Base-by-base conservation (phyloP, 306 rosid genomes). In the Medicago ruthenica region DNA sequence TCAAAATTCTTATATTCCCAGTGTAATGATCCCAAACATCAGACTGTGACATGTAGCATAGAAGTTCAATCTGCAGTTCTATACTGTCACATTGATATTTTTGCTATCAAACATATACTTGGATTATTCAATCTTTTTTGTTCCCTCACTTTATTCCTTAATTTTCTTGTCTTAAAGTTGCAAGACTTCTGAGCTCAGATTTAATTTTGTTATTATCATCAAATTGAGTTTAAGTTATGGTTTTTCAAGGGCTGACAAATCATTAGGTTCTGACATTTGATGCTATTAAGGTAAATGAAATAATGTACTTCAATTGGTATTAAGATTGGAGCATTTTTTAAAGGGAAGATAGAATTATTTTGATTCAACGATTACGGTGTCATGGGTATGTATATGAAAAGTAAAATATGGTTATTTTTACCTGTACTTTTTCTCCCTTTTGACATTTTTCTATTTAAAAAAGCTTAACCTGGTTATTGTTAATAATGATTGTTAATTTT, bases 1-100 rank as follows among this genome's bases (percentile, higher is more conserved):
- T 61, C 48, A 65, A 66, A 20, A 27, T 67, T 74, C 57, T 22
- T 58, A 16, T 74, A 48, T 74, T 13, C 76, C 70, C 53, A 24
- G 9, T 13, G 14, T 36, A 24, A 27, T 64, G 65, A 64, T 54
- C 68, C 57, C 4, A 21, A 53, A 60, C 60, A 61, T 63, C 22
- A 17, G 47, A 64, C 14, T 53, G 8, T 70, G 59, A 42, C 51
- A 79, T 31, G 18, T 79, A 36, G 15, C 69, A 51, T 24, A 9
- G 39, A 62, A 62, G 40, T 50, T 63, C 39, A 71, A 39, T 71
- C 16, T 71, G 17, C 48, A 39, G 45, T 39, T 79, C 14, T 70
- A 47, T 22, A 48, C 54, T n/a, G 36, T 37, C 66, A 27, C 8
- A 16, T 59, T 40, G 66, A 76, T 64, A 54, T 27, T 74, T 58